Evolutionary conservation across 2,329 filamentous ascomycete genomes (phyloP).

Genomic region (Aspergillus tamarii): DNA sequence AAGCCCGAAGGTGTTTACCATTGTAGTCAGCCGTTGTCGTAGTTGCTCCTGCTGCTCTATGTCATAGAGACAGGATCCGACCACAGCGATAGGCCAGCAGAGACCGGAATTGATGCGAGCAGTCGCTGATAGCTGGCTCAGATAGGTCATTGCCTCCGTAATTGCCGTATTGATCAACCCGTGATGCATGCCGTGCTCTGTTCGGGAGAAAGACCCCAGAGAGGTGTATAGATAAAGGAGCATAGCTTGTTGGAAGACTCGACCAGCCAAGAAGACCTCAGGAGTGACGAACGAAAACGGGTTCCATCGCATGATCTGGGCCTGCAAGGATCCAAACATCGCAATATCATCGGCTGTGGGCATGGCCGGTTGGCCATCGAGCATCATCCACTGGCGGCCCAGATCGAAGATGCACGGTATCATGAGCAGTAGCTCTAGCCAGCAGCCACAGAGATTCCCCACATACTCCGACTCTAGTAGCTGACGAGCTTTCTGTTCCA

Average conservation of each 20-base stretch:
- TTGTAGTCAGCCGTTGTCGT: constrained; percentile 31
- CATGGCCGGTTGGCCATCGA: constrained; percentile 26
- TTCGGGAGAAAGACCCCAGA: constrained; percentile 28
- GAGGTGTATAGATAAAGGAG: constrained; percentile 47
- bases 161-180: constrained; percentile 29
- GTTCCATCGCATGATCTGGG: constrained; percentile 46
- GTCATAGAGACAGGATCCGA: constrained; percentile 31
- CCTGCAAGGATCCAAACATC: constrained; percentile 49
- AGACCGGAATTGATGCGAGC: constrained; percentile 40
- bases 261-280: constrained; percentile 46
- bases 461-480: constrained; percentile 31
- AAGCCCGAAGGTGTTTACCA: constrained; percentile 42
- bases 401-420: constrained; percentile 37
- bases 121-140: constrained; percentile 27
- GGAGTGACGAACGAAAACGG: constrained; percentile 39
- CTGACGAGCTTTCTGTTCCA: constrained; percentile 43
- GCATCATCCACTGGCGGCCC: constrained; percentile 38
- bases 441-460: constrained; percentile 36
- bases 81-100: constrained; percentile 37
- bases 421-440: constrained; percentile 34
- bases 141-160: constrained; percentile 31
- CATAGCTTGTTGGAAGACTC: constrained; percentile 51
- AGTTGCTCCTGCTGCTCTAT: constrained; percentile 30
- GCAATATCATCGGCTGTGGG: constrained; percentile 48
- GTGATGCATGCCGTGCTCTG: constrained; percentile 31